Evolutionary conservation across 139 green algal species (phyloP), one percentile per base, ranked within the genome.

Genomic region (Chlorella sp.): DNA sequence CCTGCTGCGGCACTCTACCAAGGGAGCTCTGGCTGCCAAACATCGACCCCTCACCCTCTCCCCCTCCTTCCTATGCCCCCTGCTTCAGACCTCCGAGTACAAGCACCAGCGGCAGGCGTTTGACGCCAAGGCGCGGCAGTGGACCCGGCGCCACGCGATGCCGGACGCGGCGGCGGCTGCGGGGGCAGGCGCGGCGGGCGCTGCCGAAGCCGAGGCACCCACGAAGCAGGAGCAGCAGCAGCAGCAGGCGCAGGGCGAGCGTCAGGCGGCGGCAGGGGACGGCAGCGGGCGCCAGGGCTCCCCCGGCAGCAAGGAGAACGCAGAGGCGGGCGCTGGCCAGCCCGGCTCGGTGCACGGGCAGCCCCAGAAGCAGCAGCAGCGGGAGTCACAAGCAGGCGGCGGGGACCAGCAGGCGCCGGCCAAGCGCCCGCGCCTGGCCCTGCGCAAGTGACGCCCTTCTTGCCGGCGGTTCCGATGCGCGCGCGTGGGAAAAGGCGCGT

Each of bases 41-140:
- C n/a, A n/a, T n/a, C n/a, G n/a, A n/a, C n/a, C n/a, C n/a, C n/a
- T n/a, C n/a, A 4, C 23, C 53, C 25, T 36, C 8, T 3, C 53
- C 53, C 25, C 12, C 53, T 9, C 53, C 27, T 8, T 36, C 8
- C 53, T 27, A 61, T 9, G 53, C 25, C 23, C 33, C 25, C 9
- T 36, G 25, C 53, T 45, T 42, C 76, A 85, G 81, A 86, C 81
- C 25, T 36, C 71, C 0, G 65, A 87, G 70, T 87, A 76, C 73
- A 74, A 64, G 58, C 78, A 81, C 64, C 60, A 87, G 74, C 71
- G 82, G 3, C 53, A 53, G 56, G 55, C 68, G 42, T 87, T 87
- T 66, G 76, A 87, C 21, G 62, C 72, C 6, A 84, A 81, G 65
- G 82, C 82, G 15, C 72, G 79, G 60, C 53, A 80, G 45, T 64